These are phyloP conservation scores for Liriodendron chinense DNA, from an alignment of 164 flowering plant genomes.

Conservation along the genomic window DNA sequence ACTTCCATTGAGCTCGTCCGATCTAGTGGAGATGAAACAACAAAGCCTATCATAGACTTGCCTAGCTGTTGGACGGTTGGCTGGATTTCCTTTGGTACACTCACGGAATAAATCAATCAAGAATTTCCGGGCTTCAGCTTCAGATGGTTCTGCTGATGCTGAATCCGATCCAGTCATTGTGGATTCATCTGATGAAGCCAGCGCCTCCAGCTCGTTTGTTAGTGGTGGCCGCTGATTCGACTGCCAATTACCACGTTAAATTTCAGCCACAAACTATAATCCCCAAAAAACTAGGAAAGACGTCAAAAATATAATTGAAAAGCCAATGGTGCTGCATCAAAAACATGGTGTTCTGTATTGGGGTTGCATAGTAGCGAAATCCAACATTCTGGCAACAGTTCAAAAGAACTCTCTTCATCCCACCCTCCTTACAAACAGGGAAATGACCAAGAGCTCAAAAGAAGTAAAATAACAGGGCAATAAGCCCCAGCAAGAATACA, in stretches of 20 bases:
- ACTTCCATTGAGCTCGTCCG: constrained; percentile 10
- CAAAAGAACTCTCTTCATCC: too few species aligned
- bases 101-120: constrained; percentile 50
- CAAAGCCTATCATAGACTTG: constrained; percentile 46
- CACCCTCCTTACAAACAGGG: too few species aligned
- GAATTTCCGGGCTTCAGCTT: constrained; percentile 39
- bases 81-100: constrained; percentile 65
- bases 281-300: not conserved
- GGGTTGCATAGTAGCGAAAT: too few species aligned
- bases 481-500: too few species aligned
- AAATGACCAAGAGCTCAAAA: too few species aligned
- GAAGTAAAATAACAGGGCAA: too few species aligned
- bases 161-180: constrained; percentile 22
- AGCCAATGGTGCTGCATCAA: not conserved
- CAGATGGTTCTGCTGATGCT: constrained; percentile 13
- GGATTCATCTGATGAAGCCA: constrained; percentile 26
- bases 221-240: constrained; percentile 64
- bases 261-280: not conserved
- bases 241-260: constrained; percentile 27
- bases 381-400: too few species aligned
- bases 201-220: constrained; percentile 51
- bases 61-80: constrained; percentile 69
- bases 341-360: not conserved
- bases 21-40: constrained; percentile 13
- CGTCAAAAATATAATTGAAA: not conserved